Percentiles rank a stretch among this genome's conserved stretches.
Evolutionary conservation across 768 basidiomycete species (phyloP).

Genomic region (Omphalotus guepiniiformis): DNA sequence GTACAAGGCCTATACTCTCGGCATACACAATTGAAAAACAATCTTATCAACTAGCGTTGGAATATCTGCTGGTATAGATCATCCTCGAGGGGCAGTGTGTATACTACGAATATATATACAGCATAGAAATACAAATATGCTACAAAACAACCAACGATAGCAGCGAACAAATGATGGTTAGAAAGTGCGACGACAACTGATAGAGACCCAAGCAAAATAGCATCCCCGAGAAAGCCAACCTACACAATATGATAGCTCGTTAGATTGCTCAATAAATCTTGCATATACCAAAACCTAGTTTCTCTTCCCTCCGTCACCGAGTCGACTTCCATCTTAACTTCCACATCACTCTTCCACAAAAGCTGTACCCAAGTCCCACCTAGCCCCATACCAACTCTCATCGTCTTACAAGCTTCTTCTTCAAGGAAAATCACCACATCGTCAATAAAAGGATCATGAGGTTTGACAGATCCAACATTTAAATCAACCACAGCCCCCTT

Average conservation of each 20-base stretch:
- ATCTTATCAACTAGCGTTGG: too few species aligned
- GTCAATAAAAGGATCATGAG: constrained; percentile 52
- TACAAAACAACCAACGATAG: too few species aligned
- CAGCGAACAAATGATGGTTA: too few species aligned
- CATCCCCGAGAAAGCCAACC: constrained; percentile 14
- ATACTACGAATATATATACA: too few species aligned
- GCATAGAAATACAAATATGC: too few species aligned
- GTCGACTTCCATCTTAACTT: constrained; percentile 15
- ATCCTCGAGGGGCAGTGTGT: too few species aligned
- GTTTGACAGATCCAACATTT: constrained; percentile 10
- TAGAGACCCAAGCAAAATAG: background rate
- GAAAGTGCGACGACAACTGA: too few species aligned
- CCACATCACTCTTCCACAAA: constrained; percentile 29
- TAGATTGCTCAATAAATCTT: constrained; percentile 46
- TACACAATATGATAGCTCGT: constrained; percentile 43
- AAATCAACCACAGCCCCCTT: constrained; percentile 3
- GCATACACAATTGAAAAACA: too few species aligned
- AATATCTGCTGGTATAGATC: too few species aligned
- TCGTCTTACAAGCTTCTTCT: constrained; percentile 34
- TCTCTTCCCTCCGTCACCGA: constrained; percentile 21
- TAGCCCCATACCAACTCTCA: constrained; percentile 55
- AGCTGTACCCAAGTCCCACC: constrained; percentile 70
- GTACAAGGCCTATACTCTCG: too few species aligned
- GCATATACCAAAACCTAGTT: constrained; percentile 53
- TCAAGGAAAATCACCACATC: constrained; percentile 57